phyloP scores from a whole-genome alignment of 768 basidiomycete genomes.

The Tylopilus vinaceipallidus region DNA sequence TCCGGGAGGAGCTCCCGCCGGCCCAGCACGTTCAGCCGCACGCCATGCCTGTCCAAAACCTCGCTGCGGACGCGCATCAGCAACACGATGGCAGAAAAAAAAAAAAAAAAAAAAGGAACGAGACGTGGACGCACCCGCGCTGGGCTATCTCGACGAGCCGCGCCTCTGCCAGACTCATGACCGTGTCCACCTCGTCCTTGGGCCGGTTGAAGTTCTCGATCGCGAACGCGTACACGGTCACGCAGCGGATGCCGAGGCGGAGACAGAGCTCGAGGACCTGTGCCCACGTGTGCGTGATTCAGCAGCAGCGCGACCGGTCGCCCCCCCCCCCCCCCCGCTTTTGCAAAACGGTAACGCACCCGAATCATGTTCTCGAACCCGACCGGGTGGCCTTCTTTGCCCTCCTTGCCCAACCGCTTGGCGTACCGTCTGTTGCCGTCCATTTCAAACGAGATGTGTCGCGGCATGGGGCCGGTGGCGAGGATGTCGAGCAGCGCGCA shows the following conservation, averaged over 20 bases:
- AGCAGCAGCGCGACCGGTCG: too few relatives aligned
- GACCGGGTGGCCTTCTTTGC: constrained; percentile 76
- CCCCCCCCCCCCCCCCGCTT: too few relatives aligned
- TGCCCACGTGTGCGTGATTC: neutral
- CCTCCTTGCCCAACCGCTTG: constrained; percentile 57
- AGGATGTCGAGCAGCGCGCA: constrained; percentile 64
- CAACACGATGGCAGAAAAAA: too few relatives aligned
- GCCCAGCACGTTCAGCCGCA: constrained; percentile 83
- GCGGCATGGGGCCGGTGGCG: constrained; percentile 79
- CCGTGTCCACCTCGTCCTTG: constrained; percentile 77
- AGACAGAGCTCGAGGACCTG: constrained; percentile 88
- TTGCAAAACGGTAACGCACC: constrained; percentile 45
- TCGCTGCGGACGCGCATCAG: too few relatives aligned
- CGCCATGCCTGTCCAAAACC: constrained; percentile 76
- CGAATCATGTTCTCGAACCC: constrained; percentile 79
- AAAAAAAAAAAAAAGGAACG: too few relatives aligned
- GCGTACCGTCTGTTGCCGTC: constrained; percentile 96
- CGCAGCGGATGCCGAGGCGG: constrained; percentile 72
- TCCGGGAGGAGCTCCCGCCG: constrained; percentile 70
- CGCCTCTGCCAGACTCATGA: constrained; percentile 63
- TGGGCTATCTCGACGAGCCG: constrained; percentile 68
- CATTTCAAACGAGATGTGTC: constrained; percentile 94
- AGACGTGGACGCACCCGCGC: constrained; percentile 61
- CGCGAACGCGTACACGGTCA: constrained; percentile 96
- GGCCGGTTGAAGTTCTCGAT: constrained; percentile 96